phyloP scores from a whole-genome alignment of 2,329 filamentous ascomycete species.

The Thyridium curvatum region DNA sequence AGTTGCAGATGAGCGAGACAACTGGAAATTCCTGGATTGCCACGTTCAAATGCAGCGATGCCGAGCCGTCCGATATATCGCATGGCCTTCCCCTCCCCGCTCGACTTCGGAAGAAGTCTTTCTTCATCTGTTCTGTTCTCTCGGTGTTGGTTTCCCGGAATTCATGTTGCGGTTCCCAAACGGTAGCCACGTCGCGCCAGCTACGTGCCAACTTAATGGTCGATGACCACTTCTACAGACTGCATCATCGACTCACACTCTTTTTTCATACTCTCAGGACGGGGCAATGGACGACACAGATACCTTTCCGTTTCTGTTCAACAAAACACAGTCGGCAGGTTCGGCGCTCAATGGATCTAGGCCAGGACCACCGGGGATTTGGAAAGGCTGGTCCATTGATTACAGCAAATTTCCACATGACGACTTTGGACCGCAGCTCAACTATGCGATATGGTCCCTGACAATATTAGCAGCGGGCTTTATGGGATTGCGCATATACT shows the following conservation, averaged over 20 bases:
- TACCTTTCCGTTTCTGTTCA: not conserved
- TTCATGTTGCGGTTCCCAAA: too few relatives aligned
- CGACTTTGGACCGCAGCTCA: conserved; percentile 7
- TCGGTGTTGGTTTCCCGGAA: too few relatives aligned
- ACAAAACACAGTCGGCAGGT: not conserved
- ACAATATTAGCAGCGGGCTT: conserved; percentile 9
- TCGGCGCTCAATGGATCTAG: not conserved
- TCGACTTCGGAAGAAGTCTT: too few relatives aligned
- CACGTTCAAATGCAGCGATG: too few relatives aligned
- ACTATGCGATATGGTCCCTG: conserved; percentile 12
- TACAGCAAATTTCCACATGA: not conserved
- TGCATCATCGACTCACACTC: not conserved
- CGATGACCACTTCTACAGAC: not conserved
- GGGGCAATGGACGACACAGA: not conserved
- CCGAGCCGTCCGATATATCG: too few relatives aligned
- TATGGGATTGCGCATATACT: conserved; percentile 14
- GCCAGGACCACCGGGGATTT: not conserved
- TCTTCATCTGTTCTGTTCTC: too few relatives aligned
- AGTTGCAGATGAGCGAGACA: too few relatives aligned
- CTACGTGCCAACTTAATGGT: not conserved
- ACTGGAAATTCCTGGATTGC: too few relatives aligned
- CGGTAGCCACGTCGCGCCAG: too few relatives aligned
- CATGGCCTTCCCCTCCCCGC: too few relatives aligned
- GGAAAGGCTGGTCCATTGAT: not conserved
- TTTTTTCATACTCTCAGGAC: not conserved